Evolutionary conservation across 306 rosid genomes (phyloP).

Genomic region (Luffa acutangula): DNA sequence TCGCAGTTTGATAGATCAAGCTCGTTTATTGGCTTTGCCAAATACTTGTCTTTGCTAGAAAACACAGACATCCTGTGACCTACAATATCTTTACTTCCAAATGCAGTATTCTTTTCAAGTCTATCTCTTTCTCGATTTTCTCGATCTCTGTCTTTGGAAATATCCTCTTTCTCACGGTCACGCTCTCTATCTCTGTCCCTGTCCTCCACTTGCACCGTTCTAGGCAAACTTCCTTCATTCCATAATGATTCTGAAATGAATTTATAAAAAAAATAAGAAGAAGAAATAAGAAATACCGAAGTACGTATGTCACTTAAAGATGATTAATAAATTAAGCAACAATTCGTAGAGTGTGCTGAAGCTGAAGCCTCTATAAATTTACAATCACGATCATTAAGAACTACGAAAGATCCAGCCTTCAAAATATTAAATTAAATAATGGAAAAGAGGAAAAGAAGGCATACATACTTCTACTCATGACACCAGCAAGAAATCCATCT

Average conservation of each 20-base stretch:
- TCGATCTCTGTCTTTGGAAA: constrained; percentile 65
- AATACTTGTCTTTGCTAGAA: constrained; percentile 86
- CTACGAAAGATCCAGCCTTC: neutral
- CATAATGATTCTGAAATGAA: constrained; percentile 63
- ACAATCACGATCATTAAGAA: constrained; percentile 4
- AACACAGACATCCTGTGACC: constrained; percentile 61
- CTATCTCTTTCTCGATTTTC: constrained; percentile 72
- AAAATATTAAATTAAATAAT: neutral
- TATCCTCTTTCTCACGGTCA: constrained; percentile 47
- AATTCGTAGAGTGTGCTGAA: constrained; percentile 2
- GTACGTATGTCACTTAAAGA: neutral
- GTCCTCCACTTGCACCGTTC: constrained; percentile 65
- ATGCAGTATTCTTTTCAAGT: constrained; percentile 32
- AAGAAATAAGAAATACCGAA: neutral
- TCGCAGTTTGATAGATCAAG: constrained; percentile 96
- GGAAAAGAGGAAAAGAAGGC: constrained; percentile 19
- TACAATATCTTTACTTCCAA: constrained; percentile 52
- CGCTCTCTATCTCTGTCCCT: constrained; percentile 57
- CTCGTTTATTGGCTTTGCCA: constrained; percentile 85
- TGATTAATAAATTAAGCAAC: neutral
- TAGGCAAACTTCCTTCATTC: constrained; percentile 61
- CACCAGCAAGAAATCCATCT: constrained; percentile 97
- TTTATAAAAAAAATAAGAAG: neutral
- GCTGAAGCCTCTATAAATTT: neutral
- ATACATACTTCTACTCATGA: constrained; percentile 90